Percentiles rank a stretch among this genome's conserved stretches.
phyloP scores from a whole-genome alignment of 2,329 filamentous ascomycete species.

The Paecilomyces formosus region DNA sequence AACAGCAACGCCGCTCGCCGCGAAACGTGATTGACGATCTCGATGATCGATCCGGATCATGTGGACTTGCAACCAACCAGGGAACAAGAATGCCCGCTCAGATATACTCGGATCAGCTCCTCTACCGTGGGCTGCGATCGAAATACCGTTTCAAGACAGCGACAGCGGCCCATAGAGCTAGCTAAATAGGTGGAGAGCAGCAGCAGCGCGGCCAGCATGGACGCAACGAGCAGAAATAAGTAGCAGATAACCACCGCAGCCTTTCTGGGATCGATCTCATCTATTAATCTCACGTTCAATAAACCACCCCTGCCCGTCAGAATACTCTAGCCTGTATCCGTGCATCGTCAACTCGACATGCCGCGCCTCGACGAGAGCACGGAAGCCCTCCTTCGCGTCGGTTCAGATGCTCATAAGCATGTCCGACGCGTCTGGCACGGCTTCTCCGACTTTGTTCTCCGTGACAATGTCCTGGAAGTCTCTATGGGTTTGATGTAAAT shows the following conservation, averaged over 20 bases:
- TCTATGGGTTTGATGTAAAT: conserved; percentile 65
- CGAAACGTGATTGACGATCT: not conserved
- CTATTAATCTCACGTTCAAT: not conserved
- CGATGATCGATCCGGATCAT: not conserved
- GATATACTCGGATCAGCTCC: not conserved
- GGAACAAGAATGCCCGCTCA: not conserved
- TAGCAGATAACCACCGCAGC: not conserved
- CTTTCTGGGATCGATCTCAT: not conserved
- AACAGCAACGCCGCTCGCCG: not conserved
- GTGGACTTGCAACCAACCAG: not conserved
- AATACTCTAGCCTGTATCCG: not conserved
- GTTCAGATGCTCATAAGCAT: conserved; percentile 34
- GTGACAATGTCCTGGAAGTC: conserved; percentile 69
- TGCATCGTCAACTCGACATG: conserved; percentile 10
- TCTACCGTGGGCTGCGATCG: not conserved
- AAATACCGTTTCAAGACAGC: not conserved
- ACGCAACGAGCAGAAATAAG: not conserved
- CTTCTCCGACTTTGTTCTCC: conserved; percentile 65
- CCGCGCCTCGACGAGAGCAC: conserved; percentile 21
- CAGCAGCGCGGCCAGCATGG: not conserved
- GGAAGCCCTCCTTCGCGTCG: conserved; percentile 25
- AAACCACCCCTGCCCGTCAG: not conserved
- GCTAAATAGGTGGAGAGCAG: not conserved
- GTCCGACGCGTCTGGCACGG: conserved; percentile 51
- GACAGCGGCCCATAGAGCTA: not conserved